Conservation (phyloP, 1,284 basidiomycete genomes). For the Sanghuangporus baumii region DNA sequence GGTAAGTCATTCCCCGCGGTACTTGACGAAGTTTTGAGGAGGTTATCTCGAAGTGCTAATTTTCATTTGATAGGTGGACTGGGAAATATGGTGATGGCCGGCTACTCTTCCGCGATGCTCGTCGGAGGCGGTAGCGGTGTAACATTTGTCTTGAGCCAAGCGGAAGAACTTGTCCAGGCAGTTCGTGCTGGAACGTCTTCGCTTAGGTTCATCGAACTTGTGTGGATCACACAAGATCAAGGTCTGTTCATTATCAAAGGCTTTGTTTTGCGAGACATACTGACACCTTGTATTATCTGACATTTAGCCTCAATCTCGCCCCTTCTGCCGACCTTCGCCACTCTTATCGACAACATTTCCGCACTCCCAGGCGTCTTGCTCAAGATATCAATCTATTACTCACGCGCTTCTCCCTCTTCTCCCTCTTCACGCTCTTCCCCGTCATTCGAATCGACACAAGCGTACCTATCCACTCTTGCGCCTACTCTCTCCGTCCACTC, state of each 20-base stretch:
- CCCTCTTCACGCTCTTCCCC: background rate
- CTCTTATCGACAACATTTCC: slow-evolving; percentile 47
- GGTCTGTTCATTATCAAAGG: slow-evolving; percentile 27
- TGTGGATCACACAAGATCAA: slow-evolving; percentile 63
- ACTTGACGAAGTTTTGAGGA: background rate
- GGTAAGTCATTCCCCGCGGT: slow-evolving; percentile 52
- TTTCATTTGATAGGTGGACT: slow-evolving; percentile 37
- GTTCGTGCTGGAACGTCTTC: slow-evolving; percentile 45
- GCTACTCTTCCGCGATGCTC: slow-evolving; percentile 63
- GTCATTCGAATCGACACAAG: background rate
- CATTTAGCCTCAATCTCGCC: slow-evolving; percentile 31
- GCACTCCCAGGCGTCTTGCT: slow-evolving; percentile 29
- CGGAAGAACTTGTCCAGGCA: slow-evolving; percentile 65
- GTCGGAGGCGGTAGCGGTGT: slow-evolving; percentile 72
- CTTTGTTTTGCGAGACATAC: slow-evolving; percentile 16
- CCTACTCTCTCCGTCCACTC: slow-evolving; percentile 22
- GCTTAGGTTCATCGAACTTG: slow-evolving; percentile 54
- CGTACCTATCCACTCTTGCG: background rate
- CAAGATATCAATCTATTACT: slow-evolving; percentile 60
- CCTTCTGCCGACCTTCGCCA: slow-evolving; percentile 40
- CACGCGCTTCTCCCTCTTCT: slow-evolving; percentile 32
- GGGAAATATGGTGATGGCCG: slow-evolving; percentile 52
- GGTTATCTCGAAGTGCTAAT: background rate
- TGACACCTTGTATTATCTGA: slow-evolving; percentile 1
- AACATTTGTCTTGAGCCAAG: slow-evolving; percentile 56